These are phyloP conservation scores for Penicillium cinerascens DNA, from an alignment of 495 filamentous ascomycete genomes.

Conservation along the genomic window DNA sequence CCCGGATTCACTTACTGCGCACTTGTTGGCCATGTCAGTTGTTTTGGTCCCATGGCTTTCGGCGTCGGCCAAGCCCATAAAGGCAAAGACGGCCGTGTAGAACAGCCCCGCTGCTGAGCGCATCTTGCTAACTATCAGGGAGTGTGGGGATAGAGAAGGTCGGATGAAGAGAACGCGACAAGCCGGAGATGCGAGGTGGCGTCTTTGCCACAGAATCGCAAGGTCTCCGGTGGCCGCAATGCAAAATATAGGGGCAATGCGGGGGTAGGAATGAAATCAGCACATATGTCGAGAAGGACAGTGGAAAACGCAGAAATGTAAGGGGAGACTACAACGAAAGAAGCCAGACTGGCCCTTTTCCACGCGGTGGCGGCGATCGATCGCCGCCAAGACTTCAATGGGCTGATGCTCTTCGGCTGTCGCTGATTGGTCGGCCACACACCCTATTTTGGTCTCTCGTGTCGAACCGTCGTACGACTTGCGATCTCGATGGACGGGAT, in stretches of 20 bases:
- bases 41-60: constrained; percentile 35
- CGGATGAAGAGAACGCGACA: background rate
- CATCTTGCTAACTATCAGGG: constrained; percentile 43
- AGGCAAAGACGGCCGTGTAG: constrained; percentile 72
- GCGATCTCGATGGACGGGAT: background rate
- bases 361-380: constrained; percentile 17
- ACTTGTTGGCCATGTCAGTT: constrained; percentile 46
- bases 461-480: background rate
- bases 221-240: constrained; percentile 1
- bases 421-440: constrained; percentile 9
- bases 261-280: background rate
- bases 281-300: background rate
- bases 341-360: constrained; percentile 33
- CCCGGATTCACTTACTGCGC: constrained; percentile 57
- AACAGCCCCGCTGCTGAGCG: constrained; percentile 64
- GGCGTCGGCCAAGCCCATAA: constrained; percentile 54
- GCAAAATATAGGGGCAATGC: background rate
- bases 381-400: constrained; percentile 10
- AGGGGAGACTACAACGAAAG: constrained; percentile 19
- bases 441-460: background rate
- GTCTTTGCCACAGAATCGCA: background rate
- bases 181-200: background rate
- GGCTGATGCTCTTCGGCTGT: background rate
- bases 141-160: background rate
- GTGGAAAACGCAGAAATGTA: constrained; percentile 6